Percentiles rank a stretch among this genome's conserved stretches.
These are phyloP conservation scores for Tricholoma bakamatsutake DNA, from an alignment of 768 basidiomycete genomes.

Conservation along the genomic window DNA sequence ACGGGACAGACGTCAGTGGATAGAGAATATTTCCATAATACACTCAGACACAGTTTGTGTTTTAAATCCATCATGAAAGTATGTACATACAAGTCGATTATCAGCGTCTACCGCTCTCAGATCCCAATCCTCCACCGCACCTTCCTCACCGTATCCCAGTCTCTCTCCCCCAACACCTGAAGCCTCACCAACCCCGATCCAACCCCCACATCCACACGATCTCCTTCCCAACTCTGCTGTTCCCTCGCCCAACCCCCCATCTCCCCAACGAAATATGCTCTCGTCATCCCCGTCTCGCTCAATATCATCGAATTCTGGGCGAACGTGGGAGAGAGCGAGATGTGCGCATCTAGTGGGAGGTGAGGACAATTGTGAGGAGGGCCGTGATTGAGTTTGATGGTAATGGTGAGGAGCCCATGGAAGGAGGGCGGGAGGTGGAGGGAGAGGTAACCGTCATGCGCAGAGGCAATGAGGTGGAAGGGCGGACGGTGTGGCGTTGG, in stretches of 20 bases:
- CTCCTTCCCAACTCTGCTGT: slow-evolving; percentile 21
- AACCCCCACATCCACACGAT: slow-evolving; percentile 18
- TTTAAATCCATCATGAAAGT: too few species aligned
- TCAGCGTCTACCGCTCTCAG: background rate
- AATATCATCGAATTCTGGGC: slow-evolving; percentile 25
- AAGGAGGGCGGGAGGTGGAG: slow-evolving; percentile 38
- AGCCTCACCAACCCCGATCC: slow-evolving; percentile 19
- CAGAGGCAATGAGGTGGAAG: slow-evolving; percentile 25
- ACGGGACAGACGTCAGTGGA: too few species aligned
- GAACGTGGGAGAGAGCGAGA: slow-evolving; percentile 27
- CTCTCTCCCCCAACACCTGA: slow-evolving; percentile 18
- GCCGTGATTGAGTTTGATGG: slow-evolving; percentile 22
- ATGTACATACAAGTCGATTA: too few species aligned
- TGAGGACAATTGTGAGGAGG: background rate
- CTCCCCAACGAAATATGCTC: slow-evolving; percentile 31
- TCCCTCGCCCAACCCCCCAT: slow-evolving; percentile 18
- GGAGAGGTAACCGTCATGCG: slow-evolving; percentile 25
- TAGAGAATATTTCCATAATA: too few species aligned
- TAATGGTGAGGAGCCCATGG: slow-evolving; percentile 33
- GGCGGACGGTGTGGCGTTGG: slow-evolving; percentile 29
- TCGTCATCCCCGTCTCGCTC: slow-evolving; percentile 24
- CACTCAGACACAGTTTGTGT: too few species aligned
- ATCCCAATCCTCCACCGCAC: slow-evolving; percentile 14
- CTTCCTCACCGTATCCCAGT: slow-evolving; percentile 16
- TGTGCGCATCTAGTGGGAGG: slow-evolving; percentile 30